Evolutionary conservation across 176 grass and related monocot genomes (phyloP), one percentile per base, ranked within the genome.

Genomic region (Puccinellia tenuiflora): DNA sequence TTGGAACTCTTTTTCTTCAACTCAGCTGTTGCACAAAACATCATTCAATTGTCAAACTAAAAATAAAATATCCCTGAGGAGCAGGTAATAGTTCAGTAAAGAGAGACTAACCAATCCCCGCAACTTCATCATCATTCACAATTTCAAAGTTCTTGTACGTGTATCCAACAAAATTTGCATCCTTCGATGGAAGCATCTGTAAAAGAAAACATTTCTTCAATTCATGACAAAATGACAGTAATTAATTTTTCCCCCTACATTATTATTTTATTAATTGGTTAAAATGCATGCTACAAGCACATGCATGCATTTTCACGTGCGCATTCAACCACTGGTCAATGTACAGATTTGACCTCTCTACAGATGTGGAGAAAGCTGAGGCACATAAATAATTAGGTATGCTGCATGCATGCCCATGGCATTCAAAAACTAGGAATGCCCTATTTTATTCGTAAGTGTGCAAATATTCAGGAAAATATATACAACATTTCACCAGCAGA

Each of bases 91-190:
- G 39, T 42, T 29, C 13, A 64, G 57, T 78, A 24, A 62, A 74
- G 24, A 3, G 72, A 33, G 42, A 30, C 84, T 77, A 91, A 99
- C 96, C 96, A 80, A 99, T 90, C 68, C 96, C 96, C 54, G 91
- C 87, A 86, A 96, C 93, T 83, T 99, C 89, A 77, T 96, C 85
- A 43, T 99, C 93, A 80, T 92, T 98, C 33, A 99, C 91, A 86
- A 99, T 99, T 90, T 99, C 97, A 22, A 99, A 99, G 81, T 99
- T 99, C 54, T 99, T 99, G 80, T 99, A 99, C 2, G 97, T 99
- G 73, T 99, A 99, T 73, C 97, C 97, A 88, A 96, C 97, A 79
- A 99, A 99, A 60, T 99, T 99, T 34, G 86, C 89, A 84, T 99
- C 97, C 77, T 99, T 99, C 18, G 97, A 96, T n/a, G 93, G 89